A percentile compares a stretch with the other conserved stretches of the same genome.
Evolutionary conservation across 306 rosid genomes (phyloP).

Genomic region (Abrus pulchellus): DNA sequence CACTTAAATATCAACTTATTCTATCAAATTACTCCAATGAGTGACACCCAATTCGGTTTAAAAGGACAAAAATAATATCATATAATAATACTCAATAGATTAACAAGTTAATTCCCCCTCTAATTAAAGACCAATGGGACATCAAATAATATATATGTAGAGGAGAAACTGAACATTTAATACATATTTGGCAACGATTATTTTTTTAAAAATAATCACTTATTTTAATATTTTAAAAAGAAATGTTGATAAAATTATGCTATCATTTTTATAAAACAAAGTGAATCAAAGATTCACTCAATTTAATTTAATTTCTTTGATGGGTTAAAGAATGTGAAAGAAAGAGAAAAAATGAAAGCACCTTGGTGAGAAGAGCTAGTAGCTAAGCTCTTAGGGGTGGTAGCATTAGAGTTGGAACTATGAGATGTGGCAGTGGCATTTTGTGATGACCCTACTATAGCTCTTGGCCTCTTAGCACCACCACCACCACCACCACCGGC

Average conservation of each 20-base stretch:
- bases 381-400: slow-evolving; percentile 62
- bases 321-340: not conserved
- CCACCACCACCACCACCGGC: slow-evolving; percentile 44
- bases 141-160: not conserved
- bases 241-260: too few relatives aligned
- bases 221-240: too few relatives aligned
- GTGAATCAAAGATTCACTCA: not conserved
- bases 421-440: slow-evolving; percentile 62
- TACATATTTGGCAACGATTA: too few relatives aligned
- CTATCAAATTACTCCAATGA: not conserved
- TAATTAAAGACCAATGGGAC: not conserved
- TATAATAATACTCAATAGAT: not conserved
- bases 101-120: not conserved
- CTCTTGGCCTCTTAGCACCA: slow-evolving; percentile 65
- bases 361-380: slow-evolving; percentile 65
- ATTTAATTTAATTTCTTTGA: not conserved
- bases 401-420: slow-evolving; percentile 63
- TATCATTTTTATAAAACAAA: too few relatives aligned
- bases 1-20: not conserved
- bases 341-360: not conserved
- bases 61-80: not conserved
- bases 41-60: not conserved
- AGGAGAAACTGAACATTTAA: not conserved
- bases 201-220: too few relatives aligned
- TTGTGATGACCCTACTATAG: slow-evolving; percentile 51